Base-by-base conservation (phyloP, 306 rosid genomes). In the Inga leiocalycina region DNA sequence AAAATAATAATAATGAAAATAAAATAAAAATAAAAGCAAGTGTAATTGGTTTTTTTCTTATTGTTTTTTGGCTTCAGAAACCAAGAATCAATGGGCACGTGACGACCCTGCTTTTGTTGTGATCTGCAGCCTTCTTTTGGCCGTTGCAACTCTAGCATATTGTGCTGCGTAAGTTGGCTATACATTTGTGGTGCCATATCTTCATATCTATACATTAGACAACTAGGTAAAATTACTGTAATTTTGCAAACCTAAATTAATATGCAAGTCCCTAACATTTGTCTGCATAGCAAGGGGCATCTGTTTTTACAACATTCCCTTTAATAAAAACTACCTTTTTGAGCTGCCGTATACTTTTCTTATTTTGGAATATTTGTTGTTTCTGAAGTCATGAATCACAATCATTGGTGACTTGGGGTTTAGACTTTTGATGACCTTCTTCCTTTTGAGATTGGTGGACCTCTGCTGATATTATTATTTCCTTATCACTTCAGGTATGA, bases 71-170 rank as follows among this genome's bases (percentile, higher is more conserved):
- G 78, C 84, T 78, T 86, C 95, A 97, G 99, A 97, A 92, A 97
- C 99, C 89, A 97, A 97, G 95, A 97, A 97, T 80, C 99, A 97
- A 87, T 97, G 99, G 99, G 98, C 99, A 76, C 99, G 99, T 35
- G 99, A 97, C 59, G 99, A 97, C 84, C 99, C 99, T 88, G 99
- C 97, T 86, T 97, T 97, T 90, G 90, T 94, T 92, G 99, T 97
- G 90, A 94, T 97, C 90, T 97, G 97, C 93, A 94, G 95, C 87
- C 91, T 97, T 89, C 97, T 97, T 88, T 82, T 97, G 91, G 83
- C 88, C 22, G 92, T 97, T 84, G 92, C 99, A 79, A 87, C 95
- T 72, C 83, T 90, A 91, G 98, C 99, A 45, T 97, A 94, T 85
- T 94, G 98, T 89, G 98, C 93, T 27, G 98, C 98, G 99, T 97